Percentiles rank a stretch among this genome's conserved stretches.
Evolutionary conservation across 2,329 filamentous ascomycete genomes (phyloP).

Genomic region (Ascocoryne sarcoides): DNA sequence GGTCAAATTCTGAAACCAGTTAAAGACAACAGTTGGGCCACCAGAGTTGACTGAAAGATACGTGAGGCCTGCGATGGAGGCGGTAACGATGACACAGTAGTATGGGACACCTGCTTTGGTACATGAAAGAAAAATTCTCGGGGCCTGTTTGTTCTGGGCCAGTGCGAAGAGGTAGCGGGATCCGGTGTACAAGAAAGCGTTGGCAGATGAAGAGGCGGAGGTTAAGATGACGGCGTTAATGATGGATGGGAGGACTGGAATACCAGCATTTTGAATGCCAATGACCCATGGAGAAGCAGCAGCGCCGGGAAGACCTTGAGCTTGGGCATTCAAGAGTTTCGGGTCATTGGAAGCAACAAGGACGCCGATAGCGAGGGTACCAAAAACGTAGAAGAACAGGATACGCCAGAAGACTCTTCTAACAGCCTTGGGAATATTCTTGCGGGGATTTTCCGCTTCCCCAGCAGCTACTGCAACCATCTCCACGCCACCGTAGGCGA

Average conservation of each 20-base stretch:
- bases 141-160: slow-evolving; percentile 60
- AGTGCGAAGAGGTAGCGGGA: slow-evolving; percentile 29
- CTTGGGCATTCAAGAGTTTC: slow-evolving; percentile 54
- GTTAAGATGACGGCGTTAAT: slow-evolving; percentile 66
- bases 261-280: slow-evolving; percentile 58
- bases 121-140: slow-evolving; percentile 48
- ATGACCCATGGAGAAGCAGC: slow-evolving; percentile 60
- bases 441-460: slow-evolving; percentile 62
- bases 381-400: slow-evolving; percentile 65
- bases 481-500: slow-evolving; percentile 40
- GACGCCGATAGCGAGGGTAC: slow-evolving; percentile 63
- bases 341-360: slow-evolving; percentile 61
- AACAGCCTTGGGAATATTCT: slow-evolving; percentile 63
- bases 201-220: slow-evolving; percentile 39
- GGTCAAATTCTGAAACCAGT: slow-evolving; percentile 43
- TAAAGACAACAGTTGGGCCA: slow-evolving; percentile 32
- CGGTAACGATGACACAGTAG: slow-evolving; percentile 59
- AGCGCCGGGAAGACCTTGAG: slow-evolving; percentile 50
- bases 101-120: slow-evolving; percentile 58
- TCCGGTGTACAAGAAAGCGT: slow-evolving; percentile 25
- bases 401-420: slow-evolving; percentile 74
- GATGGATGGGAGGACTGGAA: slow-evolving; percentile 56
- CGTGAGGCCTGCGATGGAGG: slow-evolving; percentile 59
- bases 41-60: slow-evolving; percentile 60
- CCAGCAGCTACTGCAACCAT: slow-evolving; percentile 44